Evolutionary conservation across 495 filamentous ascomycete genomes (phyloP).

Genomic region (Penicillium paradoxum): DNA sequence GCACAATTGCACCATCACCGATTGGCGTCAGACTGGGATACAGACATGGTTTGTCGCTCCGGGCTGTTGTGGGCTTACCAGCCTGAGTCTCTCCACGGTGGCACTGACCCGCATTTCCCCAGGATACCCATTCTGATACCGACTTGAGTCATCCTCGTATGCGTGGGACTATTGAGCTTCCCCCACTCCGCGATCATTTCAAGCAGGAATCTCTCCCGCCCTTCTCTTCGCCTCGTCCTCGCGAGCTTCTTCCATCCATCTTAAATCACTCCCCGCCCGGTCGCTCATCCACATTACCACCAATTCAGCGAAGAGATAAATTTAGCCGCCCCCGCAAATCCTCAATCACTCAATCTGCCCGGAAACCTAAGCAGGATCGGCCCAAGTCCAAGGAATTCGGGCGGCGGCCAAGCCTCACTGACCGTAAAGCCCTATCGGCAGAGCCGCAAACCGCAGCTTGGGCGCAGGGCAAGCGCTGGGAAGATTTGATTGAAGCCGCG

Average conservation of each 20-base stretch:
- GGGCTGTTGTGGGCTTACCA: neutral
- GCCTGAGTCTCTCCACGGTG: neutral
- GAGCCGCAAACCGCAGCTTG: constrained; percentile 67
- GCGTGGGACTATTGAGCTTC: constrained; percentile 65
- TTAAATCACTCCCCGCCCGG: constrained; percentile 76
- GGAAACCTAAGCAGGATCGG: constrained; percentile 71
- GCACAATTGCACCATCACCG: constrained; percentile 84
- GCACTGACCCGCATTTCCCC: constrained; percentile 12
- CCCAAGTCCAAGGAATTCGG: constrained; percentile 64
- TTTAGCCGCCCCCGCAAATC: constrained; percentile 71
- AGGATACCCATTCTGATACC: constrained; percentile 72
- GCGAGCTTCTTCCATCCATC: constrained; percentile 76
- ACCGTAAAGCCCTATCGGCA: constrained; percentile 77
- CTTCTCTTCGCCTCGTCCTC: constrained; percentile 53
- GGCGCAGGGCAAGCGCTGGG: constrained; percentile 83
- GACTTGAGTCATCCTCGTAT: constrained; percentile 55
- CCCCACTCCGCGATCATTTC: constrained; percentile 66
- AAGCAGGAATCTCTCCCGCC: constrained; percentile 65
- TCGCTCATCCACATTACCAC: constrained; percentile 80
- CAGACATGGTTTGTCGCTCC: constrained; percentile 62
- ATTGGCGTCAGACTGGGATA: constrained; percentile 76
- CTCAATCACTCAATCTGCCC: constrained; percentile 69
- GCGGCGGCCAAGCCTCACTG: constrained; percentile 64
- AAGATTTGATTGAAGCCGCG: constrained; percentile 88
- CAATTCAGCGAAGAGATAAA: constrained; percentile 63